Conservation (phyloP, 768 basidiomycete genomes). For the Lentinula edodes region DNA sequence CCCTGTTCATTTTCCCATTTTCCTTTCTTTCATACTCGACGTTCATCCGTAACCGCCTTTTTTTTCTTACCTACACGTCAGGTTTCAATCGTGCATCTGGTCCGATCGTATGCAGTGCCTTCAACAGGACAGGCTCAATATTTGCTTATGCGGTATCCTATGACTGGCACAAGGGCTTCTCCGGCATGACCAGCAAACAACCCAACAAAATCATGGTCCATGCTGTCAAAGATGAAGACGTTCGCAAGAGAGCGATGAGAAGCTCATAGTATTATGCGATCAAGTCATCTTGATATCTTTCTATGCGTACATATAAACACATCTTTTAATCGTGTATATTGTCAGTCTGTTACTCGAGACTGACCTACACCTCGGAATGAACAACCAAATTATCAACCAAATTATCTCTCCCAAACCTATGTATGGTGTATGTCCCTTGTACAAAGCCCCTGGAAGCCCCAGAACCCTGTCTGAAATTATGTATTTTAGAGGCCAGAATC, state of each 20-base stretch:
- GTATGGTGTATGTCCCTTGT: no score
- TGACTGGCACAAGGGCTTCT: slow-evolving; percentile 93
- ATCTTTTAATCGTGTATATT: no score
- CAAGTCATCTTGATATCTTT: no score
- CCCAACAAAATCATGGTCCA: slow-evolving; percentile 83
- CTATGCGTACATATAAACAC: no score
- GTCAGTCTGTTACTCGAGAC: no score
- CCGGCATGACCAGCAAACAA: slow-evolving; percentile 65
- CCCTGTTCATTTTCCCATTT: neutral
- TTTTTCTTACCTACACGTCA: slow-evolving; percentile 18
- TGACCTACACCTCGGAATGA: no score
- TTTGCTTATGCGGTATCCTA: slow-evolving; percentile 92
- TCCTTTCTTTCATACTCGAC: no score
- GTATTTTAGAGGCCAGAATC: no score
- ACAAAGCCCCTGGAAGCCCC: no score
- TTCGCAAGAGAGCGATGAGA: slow-evolving; percentile 36
- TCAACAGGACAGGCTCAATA: slow-evolving; percentile 84
- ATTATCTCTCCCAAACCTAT: no score
- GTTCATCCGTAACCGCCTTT: neutral
- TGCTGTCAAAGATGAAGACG: slow-evolving; percentile 82
- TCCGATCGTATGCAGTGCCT: slow-evolving; percentile 70
- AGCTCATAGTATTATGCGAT: slow-evolving; percentile 20
- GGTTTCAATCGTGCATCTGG: slow-evolving; percentile 70
- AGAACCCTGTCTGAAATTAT: no score
- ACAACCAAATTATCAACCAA: no score